These are phyloP conservation scores for Avena eriantha DNA, from an alignment of 176 grass and related monocot genomes.

Conservation along the genomic window DNA sequence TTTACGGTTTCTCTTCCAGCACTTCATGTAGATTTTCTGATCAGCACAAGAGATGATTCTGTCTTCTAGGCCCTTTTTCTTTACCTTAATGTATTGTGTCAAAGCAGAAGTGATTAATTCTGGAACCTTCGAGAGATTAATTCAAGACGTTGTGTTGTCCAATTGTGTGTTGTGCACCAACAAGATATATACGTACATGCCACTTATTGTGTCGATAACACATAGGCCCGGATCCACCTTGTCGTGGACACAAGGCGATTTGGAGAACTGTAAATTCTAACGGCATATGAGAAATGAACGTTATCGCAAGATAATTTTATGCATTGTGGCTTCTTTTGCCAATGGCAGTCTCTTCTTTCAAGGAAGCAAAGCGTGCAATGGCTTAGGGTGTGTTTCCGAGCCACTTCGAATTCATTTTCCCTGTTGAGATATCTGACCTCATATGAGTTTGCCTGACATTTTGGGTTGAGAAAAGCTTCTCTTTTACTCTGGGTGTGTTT, in stretches of 20 bases:
- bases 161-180: too few relatives aligned
- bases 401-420: too few relatives aligned
- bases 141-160: too few relatives aligned
- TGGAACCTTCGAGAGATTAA: too few relatives aligned
- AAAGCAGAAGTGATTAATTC: slow-evolving; percentile 35
- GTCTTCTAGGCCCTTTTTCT: not conserved
- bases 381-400: too few relatives aligned
- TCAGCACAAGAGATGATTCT: not conserved
- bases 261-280: not conserved
- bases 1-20: not conserved
- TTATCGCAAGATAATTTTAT: not conserved
- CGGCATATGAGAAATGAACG: not conserved
- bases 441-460: too few relatives aligned
- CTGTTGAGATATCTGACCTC: too few relatives aligned
- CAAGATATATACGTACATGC: too few relatives aligned
- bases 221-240: not conserved
- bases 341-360: slow-evolving; percentile 38
- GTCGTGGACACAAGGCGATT: not conserved
- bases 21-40: slow-evolving; percentile 27
- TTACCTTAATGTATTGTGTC: slow-evolving; percentile 7
- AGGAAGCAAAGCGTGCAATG: too few relatives aligned
- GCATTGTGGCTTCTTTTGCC: slow-evolving; percentile 30
- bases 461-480: too few relatives aligned
- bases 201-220: not conserved
- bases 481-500: too few relatives aligned